phyloP scores from a whole-genome alignment of 305 asterid species.

The Fraxinus angustifolia region DNA sequence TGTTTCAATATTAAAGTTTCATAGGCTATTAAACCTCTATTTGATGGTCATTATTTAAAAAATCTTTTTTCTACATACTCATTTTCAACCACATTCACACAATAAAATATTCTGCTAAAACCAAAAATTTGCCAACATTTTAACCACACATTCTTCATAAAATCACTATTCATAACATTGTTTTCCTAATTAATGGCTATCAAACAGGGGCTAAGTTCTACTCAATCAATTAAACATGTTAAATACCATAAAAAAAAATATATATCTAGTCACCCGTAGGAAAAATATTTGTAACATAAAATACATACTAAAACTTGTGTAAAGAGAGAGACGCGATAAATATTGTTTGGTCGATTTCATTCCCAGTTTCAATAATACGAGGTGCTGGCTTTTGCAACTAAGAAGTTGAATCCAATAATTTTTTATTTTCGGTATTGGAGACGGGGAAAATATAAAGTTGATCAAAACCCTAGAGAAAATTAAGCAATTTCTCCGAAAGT shows the following conservation, averaged over 20 bases:
- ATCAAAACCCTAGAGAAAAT: neutral
- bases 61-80: too few species aligned
- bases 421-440: neutral
- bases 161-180: too few species aligned
- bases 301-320: neutral
- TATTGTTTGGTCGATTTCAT: neutral
- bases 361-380: neutral
- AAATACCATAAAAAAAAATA: neutral
- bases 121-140: too few species aligned
- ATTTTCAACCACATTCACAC: too few species aligned
- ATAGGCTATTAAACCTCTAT: neutral
- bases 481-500: neutral
- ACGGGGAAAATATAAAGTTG: neutral
- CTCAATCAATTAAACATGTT: neutral
- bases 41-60: too few species aligned
- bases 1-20: neutral
- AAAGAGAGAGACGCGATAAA: neutral
- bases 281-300: neutral
- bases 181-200: too few species aligned
- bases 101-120: too few species aligned
- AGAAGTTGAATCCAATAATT: neutral
- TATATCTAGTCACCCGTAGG: neutral
- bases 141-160: too few species aligned
- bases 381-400: neutral
- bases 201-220: neutral